phyloP scores from a whole-genome alignment of 1,284 basidiomycete genomes.

The Retiboletus fuscus region DNA sequence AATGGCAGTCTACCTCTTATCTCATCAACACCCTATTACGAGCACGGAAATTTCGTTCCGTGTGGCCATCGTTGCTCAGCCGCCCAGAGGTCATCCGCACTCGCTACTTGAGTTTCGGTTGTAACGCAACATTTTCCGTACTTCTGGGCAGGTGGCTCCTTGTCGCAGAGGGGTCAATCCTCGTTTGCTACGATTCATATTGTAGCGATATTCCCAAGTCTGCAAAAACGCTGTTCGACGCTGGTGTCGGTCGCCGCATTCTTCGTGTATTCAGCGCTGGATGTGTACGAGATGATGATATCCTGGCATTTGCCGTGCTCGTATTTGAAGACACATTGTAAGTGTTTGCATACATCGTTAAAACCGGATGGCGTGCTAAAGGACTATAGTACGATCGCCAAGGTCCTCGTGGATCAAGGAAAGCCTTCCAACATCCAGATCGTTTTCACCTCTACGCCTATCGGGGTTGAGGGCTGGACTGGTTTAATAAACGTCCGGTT shows the following conservation, averaged over 20 bases:
- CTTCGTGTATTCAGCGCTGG: constrained; percentile 12
- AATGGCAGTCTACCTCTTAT: constrained; percentile 27
- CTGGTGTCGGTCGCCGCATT: constrained; percentile 7
- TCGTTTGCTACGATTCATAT: constrained; percentile 27
- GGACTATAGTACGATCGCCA: constrained; percentile 17
- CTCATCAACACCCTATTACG: constrained; percentile 12
- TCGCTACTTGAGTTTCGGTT: background rate
- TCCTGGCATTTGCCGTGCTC: constrained; percentile 22
- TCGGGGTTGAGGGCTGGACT: constrained; percentile 10
- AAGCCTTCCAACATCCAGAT: constrained; percentile 11
- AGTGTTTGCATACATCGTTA: background rate
- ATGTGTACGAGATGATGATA: constrained; percentile 10
- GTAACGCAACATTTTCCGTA: constrained; percentile 11
- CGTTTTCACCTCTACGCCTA: constrained; percentile 10
- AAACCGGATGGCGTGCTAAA: background rate
- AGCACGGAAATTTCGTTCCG: constrained; percentile 16
- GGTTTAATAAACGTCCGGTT: constrained; percentile 13
- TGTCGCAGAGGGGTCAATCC: constrained; percentile 17
- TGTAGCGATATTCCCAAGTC: background rate
- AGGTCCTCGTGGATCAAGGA: constrained; percentile 17
- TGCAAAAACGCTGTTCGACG: constrained; percentile 5
- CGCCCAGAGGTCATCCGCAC: background rate
- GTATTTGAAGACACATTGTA: constrained; percentile 23
- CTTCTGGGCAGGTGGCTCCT: constrained; percentile 21
- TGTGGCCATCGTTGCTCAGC: constrained; percentile 21